Conservation (phyloP, 2,329 filamentous ascomycete species). For the Coniochaeta pulveracea region DNA sequence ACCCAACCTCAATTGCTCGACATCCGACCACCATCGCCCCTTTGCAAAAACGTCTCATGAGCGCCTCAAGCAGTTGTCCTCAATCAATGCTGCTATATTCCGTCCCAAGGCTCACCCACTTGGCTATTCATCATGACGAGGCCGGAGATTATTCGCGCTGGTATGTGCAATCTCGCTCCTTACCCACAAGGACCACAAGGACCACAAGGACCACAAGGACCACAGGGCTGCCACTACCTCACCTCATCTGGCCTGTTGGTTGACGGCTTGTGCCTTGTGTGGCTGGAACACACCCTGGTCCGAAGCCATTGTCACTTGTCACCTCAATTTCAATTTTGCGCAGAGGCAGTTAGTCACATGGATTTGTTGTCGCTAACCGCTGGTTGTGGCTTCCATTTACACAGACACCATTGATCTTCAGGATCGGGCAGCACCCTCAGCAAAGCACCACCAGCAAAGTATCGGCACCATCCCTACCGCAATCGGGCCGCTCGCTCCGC, state of each 20-base stretch:
- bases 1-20: too few species aligned
- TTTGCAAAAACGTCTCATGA: too few species aligned
- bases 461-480: conserved; percentile 33
- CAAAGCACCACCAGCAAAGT: conserved; percentile 71
- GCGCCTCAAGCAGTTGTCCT: too few species aligned
- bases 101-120: conserved; percentile 4
- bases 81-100: neutral
- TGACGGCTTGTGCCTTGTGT: neutral
- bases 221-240: too few species aligned
- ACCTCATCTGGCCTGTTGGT: neutral
- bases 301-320: conserved; percentile 2
- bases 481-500: conserved; percentile 50
- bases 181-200: too few species aligned
- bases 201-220: too few species aligned
- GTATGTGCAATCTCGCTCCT: too few species aligned
- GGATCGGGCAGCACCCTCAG: conserved; percentile 69
- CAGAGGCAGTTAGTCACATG: conserved; percentile 1
- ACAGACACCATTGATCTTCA: conserved; percentile 93
- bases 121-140: conserved; percentile 39
- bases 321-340: conserved; percentile 1
- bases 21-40: too few species aligned
- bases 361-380: conserved; percentile 10
- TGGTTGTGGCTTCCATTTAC: conserved; percentile 15
- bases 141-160: conserved; percentile 48
- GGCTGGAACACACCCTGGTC: conserved; percentile 3